These are phyloP conservation scores for Cercophora newfieldiana DNA, from an alignment of 495 filamentous ascomycete species.

Conservation along the genomic window DNA sequence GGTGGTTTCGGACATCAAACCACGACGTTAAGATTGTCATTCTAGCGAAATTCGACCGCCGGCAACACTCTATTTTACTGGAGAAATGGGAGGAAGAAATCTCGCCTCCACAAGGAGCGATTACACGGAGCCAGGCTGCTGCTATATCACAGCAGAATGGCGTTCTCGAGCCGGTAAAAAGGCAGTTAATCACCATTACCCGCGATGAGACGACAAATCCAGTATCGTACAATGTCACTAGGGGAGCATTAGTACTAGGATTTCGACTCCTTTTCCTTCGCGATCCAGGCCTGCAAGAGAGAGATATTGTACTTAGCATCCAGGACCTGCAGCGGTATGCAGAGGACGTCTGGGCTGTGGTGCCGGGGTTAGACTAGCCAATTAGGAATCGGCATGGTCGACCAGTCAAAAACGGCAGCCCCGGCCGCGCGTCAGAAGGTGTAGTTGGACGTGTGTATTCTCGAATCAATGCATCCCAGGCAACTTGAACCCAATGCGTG, in stretches of 20 bases:
- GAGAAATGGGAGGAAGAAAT: conserved; percentile 17
- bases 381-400: no score
- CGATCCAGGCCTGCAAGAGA: conserved; percentile 12
- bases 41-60: conserved; percentile 4
- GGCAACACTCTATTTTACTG: conserved; percentile 14
- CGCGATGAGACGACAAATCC: conserved; percentile 14
- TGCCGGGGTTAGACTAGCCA: no score
- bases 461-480: no score
- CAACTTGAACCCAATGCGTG: no score
- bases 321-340: conserved; percentile 11
- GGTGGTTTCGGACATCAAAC: conserved; percentile 2
- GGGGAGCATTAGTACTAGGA: conserved; percentile 18
- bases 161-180: conserved; percentile 10
- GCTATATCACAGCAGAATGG: conserved; percentile 16
- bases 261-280: conserved; percentile 24
- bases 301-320: conserved; percentile 18
- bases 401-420: no score
- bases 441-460: no score
- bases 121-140: conserved; percentile 9
- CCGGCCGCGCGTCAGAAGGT: no score
- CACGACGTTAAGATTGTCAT: conserved; percentile 3
- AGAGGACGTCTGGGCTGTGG: neutral
- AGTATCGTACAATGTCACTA: conserved; percentile 24
- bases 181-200: conserved; percentile 20
- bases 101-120: conserved; percentile 9